Conservation (phyloP, 805 yeast genomes). For the Lachancea fermentati region DNA sequence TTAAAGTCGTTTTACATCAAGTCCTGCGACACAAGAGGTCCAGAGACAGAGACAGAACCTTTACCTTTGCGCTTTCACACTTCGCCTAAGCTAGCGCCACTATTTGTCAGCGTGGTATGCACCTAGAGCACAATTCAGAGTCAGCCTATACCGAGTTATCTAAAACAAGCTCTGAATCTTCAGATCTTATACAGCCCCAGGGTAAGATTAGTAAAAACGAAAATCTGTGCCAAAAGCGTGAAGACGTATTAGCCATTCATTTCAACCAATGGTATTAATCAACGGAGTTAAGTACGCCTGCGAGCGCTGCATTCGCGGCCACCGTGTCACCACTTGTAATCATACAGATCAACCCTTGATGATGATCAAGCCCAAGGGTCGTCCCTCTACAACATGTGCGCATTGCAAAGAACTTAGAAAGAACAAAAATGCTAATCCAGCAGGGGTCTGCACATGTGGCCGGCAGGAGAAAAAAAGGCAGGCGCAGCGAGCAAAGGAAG, state of each 20-base stretch:
- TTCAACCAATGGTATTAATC: slow-evolving; percentile 65
- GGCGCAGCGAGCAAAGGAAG: slow-evolving; percentile 31
- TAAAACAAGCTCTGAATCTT: too few species aligned
- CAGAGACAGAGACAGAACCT: too few species aligned
- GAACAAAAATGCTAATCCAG: slow-evolving; percentile 54
- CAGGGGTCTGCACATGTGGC: slow-evolving; percentile 63
- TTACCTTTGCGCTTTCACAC: too few species aligned
- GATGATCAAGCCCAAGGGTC: slow-evolving; percentile 93
- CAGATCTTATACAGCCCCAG: too few species aligned
- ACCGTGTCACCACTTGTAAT: slow-evolving; percentile 87
- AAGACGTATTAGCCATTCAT: too few species aligned
- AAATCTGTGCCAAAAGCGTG: too few species aligned
- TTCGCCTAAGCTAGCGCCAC: neutral
- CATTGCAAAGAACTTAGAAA: slow-evolving; percentile 78
- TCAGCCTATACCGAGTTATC: too few species aligned
- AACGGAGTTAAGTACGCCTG: slow-evolving; percentile 96
- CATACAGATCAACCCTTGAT: slow-evolving; percentile 88
- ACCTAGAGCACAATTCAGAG: neutral
- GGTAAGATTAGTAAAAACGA: too few species aligned
- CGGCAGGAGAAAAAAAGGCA: slow-evolving; percentile 41
- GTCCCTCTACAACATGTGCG: slow-evolving; percentile 88
- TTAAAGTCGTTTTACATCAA: neutral
- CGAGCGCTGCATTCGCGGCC: slow-evolving; percentile 93
- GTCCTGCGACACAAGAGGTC: neutral
- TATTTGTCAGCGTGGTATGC: neutral